Evolutionary conservation across 1,139 yeast genomes (phyloP), one percentile per base, ranked within the genome.

Genomic region (Yamadazyma sp.): DNA sequence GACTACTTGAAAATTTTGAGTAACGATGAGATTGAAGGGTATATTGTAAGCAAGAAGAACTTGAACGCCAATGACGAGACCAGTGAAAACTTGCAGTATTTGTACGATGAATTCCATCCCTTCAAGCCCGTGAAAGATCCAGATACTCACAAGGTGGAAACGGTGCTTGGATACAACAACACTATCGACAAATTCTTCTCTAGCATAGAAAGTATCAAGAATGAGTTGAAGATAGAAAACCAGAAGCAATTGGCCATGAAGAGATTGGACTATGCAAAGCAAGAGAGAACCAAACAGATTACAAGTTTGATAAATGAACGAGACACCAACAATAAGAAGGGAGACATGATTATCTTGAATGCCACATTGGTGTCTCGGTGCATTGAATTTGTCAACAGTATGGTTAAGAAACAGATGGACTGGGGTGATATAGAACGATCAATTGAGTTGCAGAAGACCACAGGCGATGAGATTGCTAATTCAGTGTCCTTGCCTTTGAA

Each of bases 391-490:
- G 84, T 92, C 7, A 83, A 81, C 42, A 67, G 67, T 1, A 63
- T 87, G 40, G 48, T 90, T 5, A 81, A 83, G 37, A 95, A 87
- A 55, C 94, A 88, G 47, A 87, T 88, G 90, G 97, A 92, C 57
- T 92, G 98, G 98, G 75, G 79, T 24, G 86, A 88, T 46, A 89
- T 90, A 43, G 96, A 86, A 55, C 80, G 83, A 47, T 65, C 83
- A 40, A 81, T 92, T 38, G 66, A 73, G 38, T 71, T 81, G 35
- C 96, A 90, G 51, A 82, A 87, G 51, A 61, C 68, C 2, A 76
- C 82, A 47, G 82, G 82, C 1, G 86, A 85, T 51, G 59, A 65
- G 3, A 68, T 82, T 36, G 96, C 97, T 0, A 62, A 67, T 29
- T 53, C 71, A 39, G 83, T 90, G 38, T 69, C 71, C 33, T 57